Percentiles rank a stretch among this genome's conserved stretches.
phyloP scores from a whole-genome alignment of 495 filamentous ascomycete genomes.

The Penicillium antarcticum region DNA sequence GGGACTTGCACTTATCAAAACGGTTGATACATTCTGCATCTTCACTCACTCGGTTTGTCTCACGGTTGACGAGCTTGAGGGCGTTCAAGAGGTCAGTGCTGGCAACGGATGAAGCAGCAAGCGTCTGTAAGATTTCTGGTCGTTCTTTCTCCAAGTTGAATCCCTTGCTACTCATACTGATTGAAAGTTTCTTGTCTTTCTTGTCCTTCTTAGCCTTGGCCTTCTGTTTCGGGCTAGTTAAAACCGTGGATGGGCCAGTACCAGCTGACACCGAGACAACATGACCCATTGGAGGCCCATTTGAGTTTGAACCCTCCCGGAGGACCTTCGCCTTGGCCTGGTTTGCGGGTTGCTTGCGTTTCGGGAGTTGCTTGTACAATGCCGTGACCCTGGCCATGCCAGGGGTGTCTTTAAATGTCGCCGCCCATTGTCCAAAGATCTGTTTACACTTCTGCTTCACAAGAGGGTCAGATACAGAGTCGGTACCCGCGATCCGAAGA shows the following conservation, averaged over 20 bases:
- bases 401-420: constrained; percentile 72
- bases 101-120: constrained; percentile 82
- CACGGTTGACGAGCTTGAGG: constrained; percentile 86
- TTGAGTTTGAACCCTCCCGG: constrained; percentile 61
- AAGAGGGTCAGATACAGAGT: constrained; percentile 76
- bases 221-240: constrained; percentile 36
- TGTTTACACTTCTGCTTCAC: constrained; percentile 84
- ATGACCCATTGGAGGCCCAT: constrained; percentile 55
- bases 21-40: constrained; percentile 70
- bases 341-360: constrained; percentile 59
- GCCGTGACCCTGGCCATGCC: constrained; percentile 76
- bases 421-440: constrained; percentile 85
- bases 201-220: constrained; percentile 39
- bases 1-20: constrained; percentile 82
- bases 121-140: constrained; percentile 72
- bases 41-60: constrained; percentile 81
- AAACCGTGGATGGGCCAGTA: constrained; percentile 34
- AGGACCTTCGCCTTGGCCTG: constrained; percentile 79
- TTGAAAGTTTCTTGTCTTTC: constrained; percentile 31
- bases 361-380: constrained; percentile 77
- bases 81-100: constrained; percentile 89
- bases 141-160: constrained; percentile 91
- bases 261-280: constrained; percentile 41
- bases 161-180: constrained; percentile 28
- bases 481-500: constrained; percentile 81